Conservation (phyloP, 2,329 filamentous ascomycete genomes). For the Colletotrichum sojae region DNA sequence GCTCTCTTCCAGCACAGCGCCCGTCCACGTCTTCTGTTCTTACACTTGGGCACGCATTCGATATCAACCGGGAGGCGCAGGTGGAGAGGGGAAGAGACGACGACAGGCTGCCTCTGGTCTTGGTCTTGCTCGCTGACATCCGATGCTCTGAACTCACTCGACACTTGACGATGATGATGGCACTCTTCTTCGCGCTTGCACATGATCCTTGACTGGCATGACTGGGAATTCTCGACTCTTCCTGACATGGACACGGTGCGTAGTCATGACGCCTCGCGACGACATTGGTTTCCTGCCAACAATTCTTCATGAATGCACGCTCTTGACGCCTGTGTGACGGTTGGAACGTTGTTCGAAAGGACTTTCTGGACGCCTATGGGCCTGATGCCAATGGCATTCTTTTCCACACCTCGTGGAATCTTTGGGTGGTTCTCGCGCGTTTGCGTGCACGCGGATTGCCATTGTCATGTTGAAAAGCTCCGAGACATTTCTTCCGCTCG, state of each 20-base stretch:
- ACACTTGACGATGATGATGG: slow-evolving; percentile 41
- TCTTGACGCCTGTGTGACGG: slow-evolving; percentile 31
- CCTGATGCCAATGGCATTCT: slow-evolving; percentile 1
- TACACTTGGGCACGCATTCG: slow-evolving; percentile 31
- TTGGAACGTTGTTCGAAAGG: slow-evolving; percentile 13
- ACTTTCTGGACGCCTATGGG: slow-evolving; percentile 15
- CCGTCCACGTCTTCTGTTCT: slow-evolving; percentile 10
- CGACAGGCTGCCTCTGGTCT: slow-evolving; percentile 23
- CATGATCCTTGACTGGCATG: slow-evolving; percentile 40
- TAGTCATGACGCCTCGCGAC: slow-evolving; percentile 30
- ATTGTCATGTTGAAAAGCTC: slow-evolving; percentile 25
- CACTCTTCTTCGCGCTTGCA: slow-evolving; percentile 32
- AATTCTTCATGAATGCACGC: slow-evolving; percentile 34
- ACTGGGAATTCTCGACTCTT: slow-evolving; percentile 24
- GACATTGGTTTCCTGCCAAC: slow-evolving; percentile 32
- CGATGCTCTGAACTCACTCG: slow-evolving; percentile 36
- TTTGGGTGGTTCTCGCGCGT: neutral
- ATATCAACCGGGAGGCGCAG: slow-evolving; percentile 8
- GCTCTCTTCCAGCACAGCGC: slow-evolving; percentile 36
- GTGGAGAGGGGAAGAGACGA: slow-evolving; percentile 4
- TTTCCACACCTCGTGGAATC: slow-evolving; percentile 5
- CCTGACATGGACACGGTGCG: slow-evolving; percentile 38
- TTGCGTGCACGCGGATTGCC: slow-evolving; percentile 1
- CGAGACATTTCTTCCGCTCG: slow-evolving; percentile 16
- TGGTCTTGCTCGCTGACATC: slow-evolving; percentile 31